Evolutionary conservation across 2,329 filamentous ascomycete genomes (phyloP).

Genomic region (Fusarium zealandicum): DNA sequence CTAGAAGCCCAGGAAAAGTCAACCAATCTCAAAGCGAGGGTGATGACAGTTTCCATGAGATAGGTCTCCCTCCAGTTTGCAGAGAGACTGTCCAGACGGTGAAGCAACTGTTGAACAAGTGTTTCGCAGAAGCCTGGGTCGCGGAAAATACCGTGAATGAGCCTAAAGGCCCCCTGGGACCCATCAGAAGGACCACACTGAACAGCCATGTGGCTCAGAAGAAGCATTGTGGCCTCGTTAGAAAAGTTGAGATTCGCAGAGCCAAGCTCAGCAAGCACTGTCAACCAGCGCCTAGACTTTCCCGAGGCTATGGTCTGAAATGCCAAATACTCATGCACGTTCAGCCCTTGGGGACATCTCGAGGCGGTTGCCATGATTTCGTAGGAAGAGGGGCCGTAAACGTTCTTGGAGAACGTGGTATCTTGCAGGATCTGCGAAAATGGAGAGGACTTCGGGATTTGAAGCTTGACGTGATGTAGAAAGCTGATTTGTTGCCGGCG

Average conservation of each 20-base stretch:
- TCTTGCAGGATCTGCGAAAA: conserved; percentile 32
- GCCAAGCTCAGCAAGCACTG: conserved; percentile 58
- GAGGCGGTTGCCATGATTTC: conserved; percentile 59
- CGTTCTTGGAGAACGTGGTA: conserved; percentile 14
- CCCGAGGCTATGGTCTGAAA: conserved; percentile 59
- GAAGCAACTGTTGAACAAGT: conserved; percentile 56
- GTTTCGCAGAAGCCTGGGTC: conserved; percentile 58
- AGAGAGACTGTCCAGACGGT: conserved; percentile 53
- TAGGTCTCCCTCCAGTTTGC: conserved; percentile 67
- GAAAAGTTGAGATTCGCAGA: conserved; percentile 67
- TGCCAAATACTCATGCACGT: conserved; percentile 61
- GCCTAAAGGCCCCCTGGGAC: conserved; percentile 45
- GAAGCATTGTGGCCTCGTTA: conserved; percentile 57
- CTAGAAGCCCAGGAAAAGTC: conserved; percentile 18
- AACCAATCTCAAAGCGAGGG: conserved; percentile 54
- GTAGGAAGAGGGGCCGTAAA: conserved; percentile 60
- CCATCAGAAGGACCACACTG: conserved; percentile 59
- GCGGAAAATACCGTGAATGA: conserved; percentile 57
- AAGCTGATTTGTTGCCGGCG: conserved; percentile 28
- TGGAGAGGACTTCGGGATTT: conserved; percentile 26
- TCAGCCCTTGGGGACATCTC: conserved; percentile 56
- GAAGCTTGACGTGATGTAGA: conserved; percentile 32
- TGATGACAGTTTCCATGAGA: conserved; percentile 65
- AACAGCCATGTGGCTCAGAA: conserved; percentile 59
- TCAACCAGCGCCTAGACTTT: conserved; percentile 56